Base-by-base conservation (phyloP, 2,329 filamentous ascomycete genomes). In the Colletotrichum sp. region DNA sequence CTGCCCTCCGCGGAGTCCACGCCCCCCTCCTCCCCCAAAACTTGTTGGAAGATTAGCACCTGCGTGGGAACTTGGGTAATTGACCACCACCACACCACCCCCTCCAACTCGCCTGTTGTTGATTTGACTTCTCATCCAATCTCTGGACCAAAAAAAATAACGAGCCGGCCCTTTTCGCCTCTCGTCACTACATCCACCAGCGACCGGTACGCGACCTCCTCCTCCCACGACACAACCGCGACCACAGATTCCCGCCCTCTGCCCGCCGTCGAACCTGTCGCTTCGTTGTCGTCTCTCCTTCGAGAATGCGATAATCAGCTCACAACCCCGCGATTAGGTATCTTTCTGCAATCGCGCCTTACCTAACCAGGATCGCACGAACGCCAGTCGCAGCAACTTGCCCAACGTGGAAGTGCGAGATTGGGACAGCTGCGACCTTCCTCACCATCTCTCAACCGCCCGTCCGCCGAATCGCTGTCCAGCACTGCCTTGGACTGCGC, bases 111-210 rank as follows among this genome's bases (percentile, higher is more conserved):
- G 63, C 69, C 36, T 36, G 34, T 73, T 64, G 59, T 55, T 59
- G 70, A 73, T 58, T 36, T 73, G 70, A 75, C 70, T 48, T 73
- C 70, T 75, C 73, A 59, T 69, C 69, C 73, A 58, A 75, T 73
- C 69, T 75, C 66, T 52, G 43, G 43, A 21, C 43, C 69, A 34
- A 36, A 36, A 36, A 36, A 74, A 28, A 48, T 48, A 69, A 28
- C 24, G 32, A 36, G 32, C 24, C 30, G 32, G 36, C n/a, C 28
- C 16, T 30, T 26, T 24, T 43, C 62, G 62, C 69, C 30, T 38
- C 43, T 63, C 52, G 32, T 68, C 65, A 38, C 52, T 55, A 68
- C 52, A 26, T 26, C 62, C 24, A 43, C 21, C 24, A 58, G 61
- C 26, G 62, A 58, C 24, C 13, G 30, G 38, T 63, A 26, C 18